Conservation (phyloP, 257 asterid species). For the Ligustrum vulgare region DNA sequence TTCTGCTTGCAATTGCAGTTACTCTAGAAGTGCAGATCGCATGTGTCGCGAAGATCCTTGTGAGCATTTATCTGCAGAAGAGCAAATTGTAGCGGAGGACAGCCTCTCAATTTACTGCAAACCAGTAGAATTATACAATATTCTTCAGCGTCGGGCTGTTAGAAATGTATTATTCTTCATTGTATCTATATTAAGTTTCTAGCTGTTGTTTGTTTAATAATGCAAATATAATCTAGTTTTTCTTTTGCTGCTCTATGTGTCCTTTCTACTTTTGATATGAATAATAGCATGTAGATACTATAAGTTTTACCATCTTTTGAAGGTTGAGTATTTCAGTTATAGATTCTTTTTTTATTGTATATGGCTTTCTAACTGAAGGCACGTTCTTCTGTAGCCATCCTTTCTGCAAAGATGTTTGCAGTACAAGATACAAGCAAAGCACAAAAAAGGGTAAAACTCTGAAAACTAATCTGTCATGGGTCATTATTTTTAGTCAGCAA, state of each 20-base stretch:
- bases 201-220: background rate
- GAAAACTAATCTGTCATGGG: background rate
- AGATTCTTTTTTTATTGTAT: slow-evolving; percentile 7
- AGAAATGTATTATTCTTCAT: slow-evolving; percentile 51
- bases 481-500: slow-evolving; percentile 1
- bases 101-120: slow-evolving; percentile 91
- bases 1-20: slow-evolving; percentile 81
- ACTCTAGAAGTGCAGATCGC: slow-evolving; percentile 44
- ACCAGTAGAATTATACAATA: slow-evolving; percentile 94
- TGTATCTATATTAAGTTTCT: background rate
- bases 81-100: slow-evolving; percentile 77
- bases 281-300: background rate
- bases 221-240: background rate
- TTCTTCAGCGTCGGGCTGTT: slow-evolving; percentile 86
- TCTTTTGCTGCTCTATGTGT: background rate
- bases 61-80: slow-evolving; percentile 81
- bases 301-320: background rate
- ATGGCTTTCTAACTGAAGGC: slow-evolving; percentile 37
- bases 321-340: slow-evolving; percentile 4
- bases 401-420: slow-evolving; percentile 79
- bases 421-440: slow-evolving; percentile 83
- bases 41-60: slow-evolving; percentile 95
- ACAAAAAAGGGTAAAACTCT: slow-evolving; percentile 62
- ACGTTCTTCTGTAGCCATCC: slow-evolving; percentile 68
- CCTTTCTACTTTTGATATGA: background rate